A percentile compares a stretch with the other conserved stretches of the same genome.
phyloP scores from a whole-genome alignment of 2,329 filamentous ascomycete species.

The Bimuria novae-zelandiae region DNA sequence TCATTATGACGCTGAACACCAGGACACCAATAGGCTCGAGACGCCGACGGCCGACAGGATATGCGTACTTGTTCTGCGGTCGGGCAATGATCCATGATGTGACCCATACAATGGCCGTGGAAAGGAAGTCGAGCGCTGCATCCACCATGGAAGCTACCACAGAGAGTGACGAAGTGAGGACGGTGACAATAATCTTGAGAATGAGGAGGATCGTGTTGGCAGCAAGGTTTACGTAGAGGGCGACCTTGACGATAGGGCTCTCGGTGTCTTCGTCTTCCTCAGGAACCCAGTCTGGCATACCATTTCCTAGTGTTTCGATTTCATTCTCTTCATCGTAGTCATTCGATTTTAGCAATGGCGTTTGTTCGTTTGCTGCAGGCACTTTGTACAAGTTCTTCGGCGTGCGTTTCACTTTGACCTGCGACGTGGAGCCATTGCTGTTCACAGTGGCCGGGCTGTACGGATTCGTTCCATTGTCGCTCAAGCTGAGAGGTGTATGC shows the following conservation, averaged over 20 bases:
- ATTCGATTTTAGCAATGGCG: conserved; percentile 59
- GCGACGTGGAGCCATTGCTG: conserved; percentile 32
- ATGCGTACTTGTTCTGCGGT: conserved; percentile 70
- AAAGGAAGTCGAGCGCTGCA: conserved; percentile 78
- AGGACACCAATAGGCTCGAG: conserved; percentile 81
- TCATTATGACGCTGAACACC: conserved; percentile 83
- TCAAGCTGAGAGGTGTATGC: conserved; percentile 22
- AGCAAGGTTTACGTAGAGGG: conserved; percentile 82
- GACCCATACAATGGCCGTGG: conserved; percentile 78
- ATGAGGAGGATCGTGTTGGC: conserved; percentile 77
- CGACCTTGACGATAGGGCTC: conserved; percentile 77
- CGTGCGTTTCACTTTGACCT: conserved; percentile 55
- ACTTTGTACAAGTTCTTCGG: conserved; percentile 84
- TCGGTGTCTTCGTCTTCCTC: conserved; percentile 75
- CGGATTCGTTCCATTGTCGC: conserved; percentile 20
- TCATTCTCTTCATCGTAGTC: conserved; percentile 52
- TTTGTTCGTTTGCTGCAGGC: conserved; percentile 64
- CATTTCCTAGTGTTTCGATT: conserved; percentile 49
- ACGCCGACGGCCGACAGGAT: conserved; percentile 76
- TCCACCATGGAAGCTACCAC: conserved; percentile 81
- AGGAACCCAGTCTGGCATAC: conserved; percentile 70
- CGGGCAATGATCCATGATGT: conserved; percentile 76
- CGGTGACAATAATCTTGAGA: conserved; percentile 76
- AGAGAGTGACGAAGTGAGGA: conserved; percentile 79
- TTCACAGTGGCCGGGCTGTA: conserved; percentile 28